A percentile compares a stretch with the other conserved stretches of the same genome.
Conservation (phyloP, 225 moss, liverwort and hornwort species). For the Polytrichum commune region DNA sequence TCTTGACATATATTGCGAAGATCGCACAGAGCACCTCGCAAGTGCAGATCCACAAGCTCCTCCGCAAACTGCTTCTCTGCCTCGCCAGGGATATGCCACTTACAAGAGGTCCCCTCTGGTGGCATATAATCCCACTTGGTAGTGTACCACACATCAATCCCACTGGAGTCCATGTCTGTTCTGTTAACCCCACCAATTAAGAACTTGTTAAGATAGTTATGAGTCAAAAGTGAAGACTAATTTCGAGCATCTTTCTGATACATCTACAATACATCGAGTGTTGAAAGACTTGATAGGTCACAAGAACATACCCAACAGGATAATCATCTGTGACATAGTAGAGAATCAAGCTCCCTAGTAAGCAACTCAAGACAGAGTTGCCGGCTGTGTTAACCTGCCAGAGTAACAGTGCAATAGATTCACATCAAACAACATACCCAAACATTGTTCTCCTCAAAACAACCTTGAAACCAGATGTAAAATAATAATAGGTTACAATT, state of each 20-base stretch:
- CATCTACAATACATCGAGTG: background rate
- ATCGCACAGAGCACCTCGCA: constrained; percentile 48
- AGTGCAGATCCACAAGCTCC: constrained; percentile 59
- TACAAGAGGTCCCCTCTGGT: constrained; percentile 41
- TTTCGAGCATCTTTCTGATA: background rate
- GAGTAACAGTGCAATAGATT: constrained; percentile 2
- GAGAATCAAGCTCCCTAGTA: constrained; percentile 49
- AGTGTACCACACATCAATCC: constrained; percentile 70
- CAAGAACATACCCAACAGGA: constrained; percentile 30
- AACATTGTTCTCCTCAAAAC: no score
- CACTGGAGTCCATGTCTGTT: constrained; percentile 24
- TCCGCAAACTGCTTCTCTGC: constrained; percentile 61
- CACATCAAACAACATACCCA: background rate
- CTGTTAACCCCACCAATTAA: constrained; percentile 23
- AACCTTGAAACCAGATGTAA: no score
- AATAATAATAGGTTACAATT: no score
- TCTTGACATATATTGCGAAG: constrained; percentile 54
- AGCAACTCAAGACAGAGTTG: constrained; percentile 40
- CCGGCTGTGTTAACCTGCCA: constrained; percentile 82
- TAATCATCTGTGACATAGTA: constrained; percentile 54
- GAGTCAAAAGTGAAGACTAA: background rate
- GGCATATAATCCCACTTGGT: constrained; percentile 43
- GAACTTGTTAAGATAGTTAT: constrained; percentile 1
- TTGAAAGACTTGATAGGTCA: constrained; percentile 1
- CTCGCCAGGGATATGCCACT: constrained; percentile 62